Evolutionary conservation across 345 rosid species (phyloP), one percentile per base, ranked within the genome.

Genomic region (Linum lewisii): DNA sequence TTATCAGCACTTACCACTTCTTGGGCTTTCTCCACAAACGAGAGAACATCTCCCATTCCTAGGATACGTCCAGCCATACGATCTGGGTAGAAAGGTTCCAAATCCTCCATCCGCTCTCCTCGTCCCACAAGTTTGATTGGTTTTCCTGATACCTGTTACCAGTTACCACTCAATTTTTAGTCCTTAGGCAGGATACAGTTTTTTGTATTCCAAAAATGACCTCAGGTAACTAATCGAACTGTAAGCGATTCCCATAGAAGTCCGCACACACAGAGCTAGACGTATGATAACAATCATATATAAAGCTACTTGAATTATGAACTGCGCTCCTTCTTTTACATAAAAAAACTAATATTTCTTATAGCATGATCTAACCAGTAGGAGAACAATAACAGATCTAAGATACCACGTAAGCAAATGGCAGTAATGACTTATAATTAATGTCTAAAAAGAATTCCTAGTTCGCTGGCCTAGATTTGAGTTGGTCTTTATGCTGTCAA

Each of bases 31-130:
- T 93, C 97, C 57, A 93, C 99, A 60, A 89, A 93, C 38, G 99
- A 82, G 62, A 93, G 94, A 58, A 89, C 97, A 67, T 89, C 95
- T 71, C 99, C 99, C 99, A 93, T 93, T 73, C 99, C 97, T 61
- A 87, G 75, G 68, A 93, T 87, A 24, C 99, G 75, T 59, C 97
- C 99, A 69, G 99, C 99, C 99, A 93, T 93, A 38, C 97, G 87
- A 63, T 85, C 80, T 0, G 99, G 99, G 67, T 93, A 93, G 77
- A 93, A 93, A 54, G 97, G 99, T 77, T 89, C 99, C 66, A 93
- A 97, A 74, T 93, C 99, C 73, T 93, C 97, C 83, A 93, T 83
- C 34, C 92, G 66, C 72, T 93, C 99, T 74, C 99, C 99, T 47
- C 97, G 89, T 53, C 99, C 97, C 18, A 93, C 97, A 71, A 89